These are phyloP conservation scores for Hanseniaspora vineae DNA, from an alignment of 805 yeast species.

Conservation along the genomic window DNA sequence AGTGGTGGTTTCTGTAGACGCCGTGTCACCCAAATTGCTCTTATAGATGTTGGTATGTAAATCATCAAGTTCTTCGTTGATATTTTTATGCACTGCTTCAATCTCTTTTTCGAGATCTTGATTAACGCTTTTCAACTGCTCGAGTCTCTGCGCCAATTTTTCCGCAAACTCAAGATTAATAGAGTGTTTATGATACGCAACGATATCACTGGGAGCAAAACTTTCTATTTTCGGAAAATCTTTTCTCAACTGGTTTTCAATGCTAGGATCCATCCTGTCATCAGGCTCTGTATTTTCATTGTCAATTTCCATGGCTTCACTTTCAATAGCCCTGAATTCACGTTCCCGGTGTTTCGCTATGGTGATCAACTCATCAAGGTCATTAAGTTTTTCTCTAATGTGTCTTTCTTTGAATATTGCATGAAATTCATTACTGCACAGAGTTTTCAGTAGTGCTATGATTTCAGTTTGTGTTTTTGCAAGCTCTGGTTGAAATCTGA, in stretches of 20 bases:
- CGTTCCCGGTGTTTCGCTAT: conserved; percentile 21
- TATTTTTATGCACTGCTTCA: conserved; percentile 8
- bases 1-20: neutral
- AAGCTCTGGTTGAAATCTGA: conserved; percentile 34
- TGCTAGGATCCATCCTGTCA: conserved; percentile 2
- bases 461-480: conserved; percentile 41
- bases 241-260: neutral
- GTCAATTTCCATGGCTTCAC: conserved; percentile 1
- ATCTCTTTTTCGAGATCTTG: conserved; percentile 14
- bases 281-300: neutral
- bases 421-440: conserved; percentile 40
- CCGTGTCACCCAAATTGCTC: conserved; percentile 15
- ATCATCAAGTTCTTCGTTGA: conserved; percentile 15
- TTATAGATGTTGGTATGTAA: conserved; percentile 20
- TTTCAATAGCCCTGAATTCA: neutral
- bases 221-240: conserved; percentile 9
- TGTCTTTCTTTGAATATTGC: conserved; percentile 37
- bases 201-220: conserved; percentile 14
- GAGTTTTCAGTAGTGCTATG: conserved; percentile 35
- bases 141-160: conserved; percentile 15
- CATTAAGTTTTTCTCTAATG: conserved; percentile 24
- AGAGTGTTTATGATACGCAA: conserved; percentile 15
- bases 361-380: conserved; percentile 26
- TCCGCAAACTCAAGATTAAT: conserved; percentile 11
- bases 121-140: conserved; percentile 13